A percentile compares a stretch with the other conserved stretches of the same genome.
Conservation (phyloP, 1,139 yeast species). For the Yamadazyma trypodendri region DNA sequence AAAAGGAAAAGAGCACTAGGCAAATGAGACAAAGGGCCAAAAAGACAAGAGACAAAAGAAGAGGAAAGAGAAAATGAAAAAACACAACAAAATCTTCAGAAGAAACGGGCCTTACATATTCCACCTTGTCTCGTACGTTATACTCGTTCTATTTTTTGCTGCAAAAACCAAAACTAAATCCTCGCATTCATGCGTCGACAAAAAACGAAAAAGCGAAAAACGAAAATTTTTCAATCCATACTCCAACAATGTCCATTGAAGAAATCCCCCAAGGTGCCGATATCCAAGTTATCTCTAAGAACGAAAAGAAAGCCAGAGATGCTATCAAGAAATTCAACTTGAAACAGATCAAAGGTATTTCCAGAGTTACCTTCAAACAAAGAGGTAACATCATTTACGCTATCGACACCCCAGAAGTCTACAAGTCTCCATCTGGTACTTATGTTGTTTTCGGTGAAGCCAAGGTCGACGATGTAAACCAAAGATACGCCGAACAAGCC, state of each 20-base stretch:
- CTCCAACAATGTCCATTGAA: constrained; percentile 47
- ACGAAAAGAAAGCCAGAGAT: constrained; percentile 96
- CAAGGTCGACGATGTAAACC: constrained; percentile 87
- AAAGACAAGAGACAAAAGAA: no score
- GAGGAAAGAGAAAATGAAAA: no score
- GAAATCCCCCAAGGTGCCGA: constrained; percentile 83
- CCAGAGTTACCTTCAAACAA: constrained; percentile 95
- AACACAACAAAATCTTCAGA: no score
- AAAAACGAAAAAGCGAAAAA: constrained; percentile 10
- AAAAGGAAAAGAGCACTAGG: no score
- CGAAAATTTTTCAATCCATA: constrained; percentile 10
- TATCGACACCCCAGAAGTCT: constrained; percentile 93
- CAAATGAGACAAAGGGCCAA: no score
- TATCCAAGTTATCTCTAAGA: constrained; percentile 80
- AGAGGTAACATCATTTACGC: constrained; percentile 91
- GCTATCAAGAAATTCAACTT: constrained; percentile 85
- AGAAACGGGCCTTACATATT: no score
- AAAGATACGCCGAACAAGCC: constrained; percentile 73
- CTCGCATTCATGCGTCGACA: constrained; percentile 1
- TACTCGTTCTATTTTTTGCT: no score
- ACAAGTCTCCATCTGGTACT: constrained; percentile 91
- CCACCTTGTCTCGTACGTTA: no score
- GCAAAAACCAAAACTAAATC: no score
- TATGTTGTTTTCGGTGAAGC: constrained; percentile 98
- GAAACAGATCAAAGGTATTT: constrained; percentile 88